phyloP scores from a whole-genome alignment of 306 rosid species.

The Aeschynomene evenia region DNA sequence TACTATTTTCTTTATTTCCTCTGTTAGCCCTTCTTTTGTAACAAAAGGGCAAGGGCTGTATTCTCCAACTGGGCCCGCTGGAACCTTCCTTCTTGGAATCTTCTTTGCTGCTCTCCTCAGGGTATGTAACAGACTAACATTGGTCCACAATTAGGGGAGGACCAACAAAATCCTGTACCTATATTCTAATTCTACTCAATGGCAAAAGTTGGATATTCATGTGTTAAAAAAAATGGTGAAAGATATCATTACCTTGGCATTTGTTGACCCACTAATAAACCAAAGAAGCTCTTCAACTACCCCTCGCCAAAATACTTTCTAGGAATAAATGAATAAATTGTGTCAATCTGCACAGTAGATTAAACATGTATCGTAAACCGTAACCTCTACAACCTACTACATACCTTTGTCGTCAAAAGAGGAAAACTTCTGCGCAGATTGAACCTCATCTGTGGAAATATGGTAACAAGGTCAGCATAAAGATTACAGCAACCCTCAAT shows the following conservation, averaged over 20 bases:
- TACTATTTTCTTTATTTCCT: no score
- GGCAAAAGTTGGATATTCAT: background rate
- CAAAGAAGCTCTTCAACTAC: slow-evolving; percentile 97
- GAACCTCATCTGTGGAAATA: slow-evolving; percentile 73
- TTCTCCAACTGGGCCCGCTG: no score
- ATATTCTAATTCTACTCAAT: no score
- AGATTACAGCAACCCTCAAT: slow-evolving; percentile 20
- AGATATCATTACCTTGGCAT: slow-evolving; percentile 70
- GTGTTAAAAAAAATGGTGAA: background rate
- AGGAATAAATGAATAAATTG: slow-evolving; percentile 37
- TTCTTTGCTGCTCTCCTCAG: no score
- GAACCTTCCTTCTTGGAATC: no score
- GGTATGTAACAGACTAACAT: no score
- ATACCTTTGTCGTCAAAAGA: slow-evolving; percentile 90
- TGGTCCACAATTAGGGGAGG: no score
- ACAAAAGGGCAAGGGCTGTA: no score
- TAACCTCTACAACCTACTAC: slow-evolving; percentile 37
- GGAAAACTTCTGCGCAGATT: slow-evolving; percentile 85
- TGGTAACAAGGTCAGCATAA: slow-evolving; percentile 26
- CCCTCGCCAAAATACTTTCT: slow-evolving; percentile 99
- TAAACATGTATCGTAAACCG: slow-evolving; percentile 5
- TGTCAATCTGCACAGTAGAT: slow-evolving; percentile 32
- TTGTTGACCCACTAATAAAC: slow-evolving; percentile 97
- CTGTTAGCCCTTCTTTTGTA: no score
- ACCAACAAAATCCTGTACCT: no score